Percentiles rank a stretch among this genome's conserved stretches.
Conservation (phyloP, 495 filamentous ascomycete genomes). For the Xylaria bambusicola region DNA sequence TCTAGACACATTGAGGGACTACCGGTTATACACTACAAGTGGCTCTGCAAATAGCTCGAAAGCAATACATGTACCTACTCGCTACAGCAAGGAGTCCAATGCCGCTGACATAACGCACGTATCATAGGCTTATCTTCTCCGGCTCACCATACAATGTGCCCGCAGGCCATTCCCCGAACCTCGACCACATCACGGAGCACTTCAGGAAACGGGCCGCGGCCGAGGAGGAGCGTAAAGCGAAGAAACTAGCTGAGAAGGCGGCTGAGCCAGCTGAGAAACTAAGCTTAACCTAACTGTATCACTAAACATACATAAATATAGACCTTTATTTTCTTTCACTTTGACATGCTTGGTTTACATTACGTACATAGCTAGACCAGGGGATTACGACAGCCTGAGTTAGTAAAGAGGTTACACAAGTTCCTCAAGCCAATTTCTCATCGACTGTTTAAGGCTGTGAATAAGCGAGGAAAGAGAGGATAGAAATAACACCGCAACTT, state of each 20-base stretch:
- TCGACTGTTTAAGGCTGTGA: too few species aligned
- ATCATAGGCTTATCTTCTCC: slow-evolving; percentile 44
- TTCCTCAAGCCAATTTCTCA: too few species aligned
- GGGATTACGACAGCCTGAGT: too few species aligned
- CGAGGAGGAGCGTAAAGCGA: slow-evolving; percentile 49
- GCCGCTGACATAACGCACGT: slow-evolving; percentile 25
- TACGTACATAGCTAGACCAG: neutral
- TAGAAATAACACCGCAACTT: too few species aligned
- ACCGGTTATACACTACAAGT: neutral
- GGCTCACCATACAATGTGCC: slow-evolving; percentile 48
- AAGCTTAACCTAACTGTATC: slow-evolving; percentile 21
- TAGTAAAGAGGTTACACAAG: too few species aligned
- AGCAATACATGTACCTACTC: neutral
- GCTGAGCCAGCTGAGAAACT: slow-evolving; percentile 14
- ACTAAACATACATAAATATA: slow-evolving; percentile 10
- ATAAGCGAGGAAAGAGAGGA: too few species aligned
- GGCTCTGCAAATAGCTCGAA: neutral
- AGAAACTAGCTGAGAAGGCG: slow-evolving; percentile 35
- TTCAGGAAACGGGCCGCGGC: slow-evolving; percentile 48
- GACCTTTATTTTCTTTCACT: neutral
- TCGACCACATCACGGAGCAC: slow-evolving; percentile 50
- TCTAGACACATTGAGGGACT: too few species aligned
- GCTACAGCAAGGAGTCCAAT: neutral
- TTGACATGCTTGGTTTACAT: neutral
- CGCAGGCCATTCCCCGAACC: slow-evolving; percentile 44